These are phyloP conservation scores for Niveomyces coronatus DNA, from an alignment of 2,329 filamentous ascomycete genomes.

Conservation along the genomic window DNA sequence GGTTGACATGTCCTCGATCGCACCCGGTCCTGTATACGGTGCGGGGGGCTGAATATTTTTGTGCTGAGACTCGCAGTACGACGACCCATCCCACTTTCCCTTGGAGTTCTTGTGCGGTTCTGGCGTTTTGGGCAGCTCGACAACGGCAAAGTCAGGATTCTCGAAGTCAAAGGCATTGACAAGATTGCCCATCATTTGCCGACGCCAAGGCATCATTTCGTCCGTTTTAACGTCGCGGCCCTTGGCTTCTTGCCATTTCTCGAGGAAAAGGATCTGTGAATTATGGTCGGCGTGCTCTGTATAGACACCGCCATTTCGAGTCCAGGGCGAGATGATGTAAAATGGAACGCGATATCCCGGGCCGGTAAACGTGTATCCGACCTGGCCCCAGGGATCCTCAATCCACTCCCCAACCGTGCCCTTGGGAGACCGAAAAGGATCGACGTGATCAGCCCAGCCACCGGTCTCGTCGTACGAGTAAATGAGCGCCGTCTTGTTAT, in stretches of 20 bases:
- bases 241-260: conserved; percentile 32
- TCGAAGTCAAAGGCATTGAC: conserved; percentile 33
- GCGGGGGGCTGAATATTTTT: conserved; percentile 29
- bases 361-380: conserved; percentile 25
- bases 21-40: conserved; percentile 31
- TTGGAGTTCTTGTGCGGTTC: conserved; percentile 29
- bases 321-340: conserved; percentile 46
- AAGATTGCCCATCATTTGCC: conserved; percentile 24
- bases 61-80: conserved; percentile 32
- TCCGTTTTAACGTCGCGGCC: conserved; percentile 27
- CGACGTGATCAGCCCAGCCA: conserved; percentile 44
- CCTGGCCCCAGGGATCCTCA: conserved; percentile 29
- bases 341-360: conserved; percentile 39
- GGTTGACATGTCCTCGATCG: conserved; percentile 26
- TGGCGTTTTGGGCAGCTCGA: conserved; percentile 31
- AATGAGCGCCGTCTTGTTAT: conserved; percentile 37
- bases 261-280: conserved; percentile 44
- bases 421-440: conserved; percentile 37
- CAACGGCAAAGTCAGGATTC: conserved; percentile 39
- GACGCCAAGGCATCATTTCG: conserved; percentile 22
- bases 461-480: conserved; percentile 37
- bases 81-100: conserved; percentile 35
- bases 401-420: conserved; percentile 43
- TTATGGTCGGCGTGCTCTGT: conserved; percentile 45
- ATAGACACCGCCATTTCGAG: conserved; percentile 41